Base-by-base conservation (phyloP, 495 filamentous ascomycete species). In the Penicillium silybi region DNA sequence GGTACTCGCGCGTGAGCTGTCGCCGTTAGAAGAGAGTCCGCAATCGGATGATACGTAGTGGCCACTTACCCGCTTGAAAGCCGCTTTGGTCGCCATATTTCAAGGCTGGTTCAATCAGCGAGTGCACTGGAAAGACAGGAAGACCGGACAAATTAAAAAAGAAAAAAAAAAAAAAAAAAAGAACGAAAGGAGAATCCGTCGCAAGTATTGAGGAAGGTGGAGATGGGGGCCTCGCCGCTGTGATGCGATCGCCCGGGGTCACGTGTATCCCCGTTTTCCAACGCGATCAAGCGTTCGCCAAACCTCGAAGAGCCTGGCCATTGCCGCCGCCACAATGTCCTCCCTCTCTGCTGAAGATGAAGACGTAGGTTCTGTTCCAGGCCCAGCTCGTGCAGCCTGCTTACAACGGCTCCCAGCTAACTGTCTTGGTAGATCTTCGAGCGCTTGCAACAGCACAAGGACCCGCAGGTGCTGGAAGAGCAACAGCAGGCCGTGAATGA, bases 1-100 rank as follows among this genome's bases (percentile, higher is more conserved):
- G 86, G 73, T 96, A 98, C 77, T 98, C 93, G 57, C 91, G 88
- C 57, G 89, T 88, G 65, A 98, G 85, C 89, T 93, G 53, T 3
- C 50, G 55, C 51, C 13, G 26, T 49, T 67, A 54, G 67, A 63
- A 46, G 23, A 23, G 6, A 2, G 35, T 22, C 20, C 25, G 42
- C 35, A 25, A 27, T 48, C 37, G 3, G 13, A 11, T 38, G n/a
- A 27, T 44, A 32, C 35, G 26, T 48, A 22, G n/a, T 32, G 42
- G 48, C 26, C 54, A 76, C 86, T 55, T 77, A 92, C 88, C 61
- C 90, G 82, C 70, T 89, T 95, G 67, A 86, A 88, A 26, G 90
- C 90, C 46, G 87, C 87, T 62, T 85, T 82, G 52, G 85, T 90
- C 37, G 90, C 89, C 90, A 92, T 95, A 37, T 13, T 13, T 32